phyloP scores from a whole-genome alignment of 371 early-diverging fungal species.

The Apophysomyces sp. region DNA sequence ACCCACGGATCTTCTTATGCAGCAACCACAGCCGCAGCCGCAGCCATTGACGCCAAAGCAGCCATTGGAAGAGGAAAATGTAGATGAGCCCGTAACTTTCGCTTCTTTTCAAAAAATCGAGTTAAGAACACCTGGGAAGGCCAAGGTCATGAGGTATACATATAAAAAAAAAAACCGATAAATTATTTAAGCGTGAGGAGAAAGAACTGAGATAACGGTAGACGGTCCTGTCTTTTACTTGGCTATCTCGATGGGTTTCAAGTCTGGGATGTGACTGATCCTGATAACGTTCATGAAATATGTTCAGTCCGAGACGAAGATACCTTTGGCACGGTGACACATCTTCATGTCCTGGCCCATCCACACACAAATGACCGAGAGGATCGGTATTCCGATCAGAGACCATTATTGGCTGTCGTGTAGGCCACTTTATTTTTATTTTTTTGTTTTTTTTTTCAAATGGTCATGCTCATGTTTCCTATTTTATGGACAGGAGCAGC shows the following conservation, averaged over 20 bases:
- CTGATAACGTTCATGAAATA: conserved; percentile 72
- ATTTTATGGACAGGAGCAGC: conserved; percentile 3
- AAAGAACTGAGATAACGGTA: conserved; percentile 8
- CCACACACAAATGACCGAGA: conserved; percentile 13
- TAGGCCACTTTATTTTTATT: conserved; percentile 22
- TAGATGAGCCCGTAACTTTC: conserved; percentile 32
- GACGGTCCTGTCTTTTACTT: conserved; percentile 59
- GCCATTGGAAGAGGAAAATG: conserved; percentile 9
- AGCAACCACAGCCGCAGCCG: conserved; percentile 22
- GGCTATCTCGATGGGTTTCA: conserved; percentile 84
- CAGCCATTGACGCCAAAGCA: conserved; percentile 3
- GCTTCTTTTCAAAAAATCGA: conserved; percentile 31
- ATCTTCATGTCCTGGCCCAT: conserved; percentile 40
- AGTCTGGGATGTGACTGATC: conserved; percentile 74
- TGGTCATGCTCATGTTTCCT: not conserved
- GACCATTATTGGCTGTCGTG: conserved; percentile 54
- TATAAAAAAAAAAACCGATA: not conserved
- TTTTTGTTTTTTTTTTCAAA: too few relatives aligned
- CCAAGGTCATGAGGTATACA: conserved; percentile 5
- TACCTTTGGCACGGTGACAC: conserved; percentile 44
- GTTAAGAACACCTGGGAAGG: conserved; percentile 5
- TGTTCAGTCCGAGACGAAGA: conserved; percentile 60
- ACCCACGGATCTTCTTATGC: conserved; percentile 28
- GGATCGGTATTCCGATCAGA: conserved; percentile 27
- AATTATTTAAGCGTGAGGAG: too few relatives aligned